Evolutionary conservation across 2,329 filamentous ascomycete species (phyloP).

Genomic region (Curvularia hawaiiensis): DNA sequence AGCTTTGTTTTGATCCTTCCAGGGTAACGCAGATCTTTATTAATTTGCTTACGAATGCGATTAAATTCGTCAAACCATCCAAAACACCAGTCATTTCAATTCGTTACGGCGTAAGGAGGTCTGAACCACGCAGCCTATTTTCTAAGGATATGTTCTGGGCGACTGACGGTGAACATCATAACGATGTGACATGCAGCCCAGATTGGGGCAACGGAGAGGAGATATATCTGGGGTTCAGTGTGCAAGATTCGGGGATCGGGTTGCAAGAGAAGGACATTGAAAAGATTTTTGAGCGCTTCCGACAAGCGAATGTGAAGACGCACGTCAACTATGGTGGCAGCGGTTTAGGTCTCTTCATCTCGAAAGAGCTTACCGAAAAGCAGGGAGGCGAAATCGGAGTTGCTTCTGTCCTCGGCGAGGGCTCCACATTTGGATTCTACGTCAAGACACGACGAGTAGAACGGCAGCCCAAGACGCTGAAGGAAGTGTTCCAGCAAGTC

Average conservation of each 20-base stretch:
- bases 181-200: slow-evolving; percentile 30
- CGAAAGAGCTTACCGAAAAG: slow-evolving; percentile 52
- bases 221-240: slow-evolving; percentile 47
- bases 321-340: slow-evolving; percentile 52
- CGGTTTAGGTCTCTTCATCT: slow-evolving; percentile 54
- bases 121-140: slow-evolving; percentile 34
- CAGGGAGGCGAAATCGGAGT: slow-evolving; percentile 56
- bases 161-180: slow-evolving; percentile 27
- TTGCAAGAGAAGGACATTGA: slow-evolving; percentile 48
- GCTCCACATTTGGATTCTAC: slow-evolving; percentile 54
- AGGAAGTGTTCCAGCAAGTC: slow-evolving; percentile 12
- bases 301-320: slow-evolving; percentile 44
- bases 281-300: slow-evolving; percentile 45
- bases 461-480: slow-evolving; percentile 11
- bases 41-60: slow-evolving; percentile 68
- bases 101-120: slow-evolving; percentile 41
- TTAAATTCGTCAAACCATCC: slow-evolving; percentile 50
- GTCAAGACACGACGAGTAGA: slow-evolving; percentile 43
- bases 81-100: slow-evolving; percentile 46
- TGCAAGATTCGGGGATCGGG: slow-evolving; percentile 51
- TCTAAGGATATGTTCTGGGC: slow-evolving; percentile 40
- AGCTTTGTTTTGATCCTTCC: slow-evolving; percentile 50
- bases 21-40: slow-evolving; percentile 72
- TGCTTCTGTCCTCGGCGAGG: slow-evolving; percentile 42
- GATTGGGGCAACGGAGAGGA: slow-evolving; percentile 48